Conservation (phyloP, 2,329 filamentous ascomycete species). For the Fusarium gaditjirri region DNA sequence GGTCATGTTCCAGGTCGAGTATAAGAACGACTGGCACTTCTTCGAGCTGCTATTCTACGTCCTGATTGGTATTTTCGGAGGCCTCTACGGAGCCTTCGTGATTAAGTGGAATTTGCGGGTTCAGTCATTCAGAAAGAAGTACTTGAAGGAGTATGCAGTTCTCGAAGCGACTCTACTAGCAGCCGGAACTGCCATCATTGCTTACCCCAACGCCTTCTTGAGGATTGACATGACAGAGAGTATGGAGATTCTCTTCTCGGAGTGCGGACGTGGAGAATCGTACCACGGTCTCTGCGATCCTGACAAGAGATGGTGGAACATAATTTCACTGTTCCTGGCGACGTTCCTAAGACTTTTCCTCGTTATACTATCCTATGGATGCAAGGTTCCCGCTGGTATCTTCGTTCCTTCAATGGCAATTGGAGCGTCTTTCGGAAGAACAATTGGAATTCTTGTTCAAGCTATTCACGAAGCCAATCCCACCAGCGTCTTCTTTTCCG, state of each 20-base stretch:
- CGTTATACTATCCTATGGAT: slow-evolving; percentile 96
- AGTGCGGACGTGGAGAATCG: slow-evolving; percentile 89
- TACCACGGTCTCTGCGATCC: slow-evolving; percentile 90
- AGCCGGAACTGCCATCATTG: slow-evolving; percentile 86
- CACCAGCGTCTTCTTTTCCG: slow-evolving; percentile 82
- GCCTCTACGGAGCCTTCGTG: slow-evolving; percentile 93
- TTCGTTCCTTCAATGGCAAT: slow-evolving; percentile 99
- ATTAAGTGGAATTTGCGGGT: slow-evolving; percentile 97
- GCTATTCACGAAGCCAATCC: slow-evolving; percentile 87
- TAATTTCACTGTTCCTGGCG: slow-evolving; percentile 80
- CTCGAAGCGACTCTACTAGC: slow-evolving; percentile 88
- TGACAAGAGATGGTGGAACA: slow-evolving; percentile 79
- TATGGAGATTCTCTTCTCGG: slow-evolving; percentile 97
- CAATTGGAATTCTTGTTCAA: slow-evolving; percentile 94
- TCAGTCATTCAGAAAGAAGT: slow-evolving; percentile 94
- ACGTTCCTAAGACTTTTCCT: slow-evolving; percentile 84
- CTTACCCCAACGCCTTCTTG: slow-evolving; percentile 95
- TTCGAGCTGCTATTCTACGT: slow-evolving; percentile 96
- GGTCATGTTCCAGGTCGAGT: slow-evolving; percentile 98
- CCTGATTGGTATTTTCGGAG: slow-evolving; percentile 90
- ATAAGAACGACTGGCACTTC: slow-evolving; percentile 97
- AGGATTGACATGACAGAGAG: slow-evolving; percentile 99
- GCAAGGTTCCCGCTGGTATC: slow-evolving; percentile 96
- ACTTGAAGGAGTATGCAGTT: slow-evolving; percentile 84
- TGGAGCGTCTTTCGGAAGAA: slow-evolving; percentile 91